Percentiles rank a stretch among this genome's conserved stretches.
Evolutionary conservation across 2,329 filamentous ascomycete species (phyloP).

Genomic region (Exophiala oligosperma): DNA sequence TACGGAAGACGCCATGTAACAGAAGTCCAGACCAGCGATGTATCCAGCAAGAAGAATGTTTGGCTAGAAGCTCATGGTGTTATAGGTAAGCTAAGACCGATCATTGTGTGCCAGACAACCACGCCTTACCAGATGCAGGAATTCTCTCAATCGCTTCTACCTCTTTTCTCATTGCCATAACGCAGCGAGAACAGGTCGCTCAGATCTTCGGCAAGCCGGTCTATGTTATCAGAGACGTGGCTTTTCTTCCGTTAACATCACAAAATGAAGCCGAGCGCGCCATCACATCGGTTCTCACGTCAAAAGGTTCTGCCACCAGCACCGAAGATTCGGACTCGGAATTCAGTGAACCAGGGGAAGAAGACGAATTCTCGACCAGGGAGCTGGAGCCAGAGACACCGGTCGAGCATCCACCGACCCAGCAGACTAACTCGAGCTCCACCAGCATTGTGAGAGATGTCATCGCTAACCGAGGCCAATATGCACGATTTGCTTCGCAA

Average conservation of each 20-base stretch:
- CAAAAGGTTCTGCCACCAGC: slow-evolving; percentile 11
- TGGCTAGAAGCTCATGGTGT: slow-evolving; percentile 54
- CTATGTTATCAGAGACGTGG: slow-evolving; percentile 85
- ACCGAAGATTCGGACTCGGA: slow-evolving; percentile 27
- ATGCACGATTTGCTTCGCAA: slow-evolving; percentile 82
- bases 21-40: slow-evolving; percentile 37
- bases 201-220: slow-evolving; percentile 78
- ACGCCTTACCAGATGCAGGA: slow-evolving; percentile 54
- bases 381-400: slow-evolving; percentile 21
- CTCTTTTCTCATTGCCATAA: slow-evolving; percentile 85
- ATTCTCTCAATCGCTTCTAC: slow-evolving; percentile 78
- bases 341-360: slow-evolving; percentile 33
- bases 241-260: slow-evolving; percentile 82
- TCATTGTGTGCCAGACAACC: slow-evolving; percentile 5
- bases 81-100: slow-evolving; percentile 51
- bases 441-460: slow-evolving; percentile 82
- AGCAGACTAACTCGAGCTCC: slow-evolving; percentile 41
- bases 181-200: slow-evolving; percentile 82
- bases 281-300: slow-evolving; percentile 49
- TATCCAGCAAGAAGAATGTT: slow-evolving; percentile 34
- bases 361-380: slow-evolving; percentile 10
- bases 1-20: slow-evolving; percentile 63
- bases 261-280: slow-evolving; percentile 71
- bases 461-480: slow-evolving; percentile 76
- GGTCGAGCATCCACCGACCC: slow-evolving; percentile 1